Evolutionary conservation across 1,139 yeast species (phyloP).

Genomic region (Magnusiomyces tetraspermus): DNA sequence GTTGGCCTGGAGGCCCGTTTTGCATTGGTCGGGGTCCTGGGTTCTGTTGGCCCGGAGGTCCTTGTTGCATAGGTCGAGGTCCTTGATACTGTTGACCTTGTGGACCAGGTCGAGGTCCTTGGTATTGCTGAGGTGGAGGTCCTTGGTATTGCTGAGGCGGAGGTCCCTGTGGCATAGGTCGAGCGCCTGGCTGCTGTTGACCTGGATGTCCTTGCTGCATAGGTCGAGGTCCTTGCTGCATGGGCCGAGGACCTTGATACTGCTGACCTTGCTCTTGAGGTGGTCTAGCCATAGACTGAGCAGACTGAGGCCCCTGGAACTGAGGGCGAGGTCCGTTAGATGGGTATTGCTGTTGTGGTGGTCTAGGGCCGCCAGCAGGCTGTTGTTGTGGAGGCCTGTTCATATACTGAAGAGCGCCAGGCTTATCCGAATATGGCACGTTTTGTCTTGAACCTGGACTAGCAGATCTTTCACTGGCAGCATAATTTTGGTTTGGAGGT

Average conservation of each 20-base stretch:
- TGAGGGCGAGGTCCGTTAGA: too few species aligned
- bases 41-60: neutral
- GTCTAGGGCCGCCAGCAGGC: neutral
- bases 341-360: too few species aligned
- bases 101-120: neutral
- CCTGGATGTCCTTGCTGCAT: neutral
- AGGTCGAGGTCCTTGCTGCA: neutral
- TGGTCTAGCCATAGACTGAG: too few species aligned
- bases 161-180: neutral
- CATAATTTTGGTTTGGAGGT: neutral
- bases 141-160: constrained; percentile 48
- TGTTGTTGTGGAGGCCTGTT: too few species aligned
- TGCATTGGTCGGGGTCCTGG: neutral
- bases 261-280: too few species aligned
- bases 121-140: neutral
- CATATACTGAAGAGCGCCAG: too few species aligned
- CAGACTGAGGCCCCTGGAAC: too few species aligned
- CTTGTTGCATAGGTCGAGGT: neutral
- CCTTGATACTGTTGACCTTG: neutral
- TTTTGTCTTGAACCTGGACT: too few species aligned
- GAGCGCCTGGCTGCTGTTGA: neutral
- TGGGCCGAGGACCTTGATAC: too few species aligned
- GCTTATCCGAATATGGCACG: too few species aligned
- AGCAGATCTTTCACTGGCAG: neutral
- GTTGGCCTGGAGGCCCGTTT: neutral